Evolutionary conservation across 768 basidiomycete genomes (phyloP).

Genomic region (Leccinum barrowsii): DNA sequence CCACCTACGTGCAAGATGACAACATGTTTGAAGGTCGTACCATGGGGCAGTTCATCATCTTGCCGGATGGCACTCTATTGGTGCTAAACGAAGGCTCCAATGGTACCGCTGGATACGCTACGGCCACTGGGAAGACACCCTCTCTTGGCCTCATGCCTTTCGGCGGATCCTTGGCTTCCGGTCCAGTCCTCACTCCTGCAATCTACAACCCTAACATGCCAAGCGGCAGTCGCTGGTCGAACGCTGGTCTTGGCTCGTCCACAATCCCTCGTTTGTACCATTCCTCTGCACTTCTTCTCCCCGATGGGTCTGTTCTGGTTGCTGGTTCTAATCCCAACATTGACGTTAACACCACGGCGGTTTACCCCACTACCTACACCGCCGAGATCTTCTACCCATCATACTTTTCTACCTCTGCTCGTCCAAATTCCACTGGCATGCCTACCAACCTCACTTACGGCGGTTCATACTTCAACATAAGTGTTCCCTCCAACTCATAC

Average conservation of each 20-base stretch:
- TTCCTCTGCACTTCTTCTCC: constrained; percentile 83
- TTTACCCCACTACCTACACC: constrained; percentile 75
- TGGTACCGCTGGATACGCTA: constrained; percentile 87
- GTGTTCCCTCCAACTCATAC: constrained; percentile 63
- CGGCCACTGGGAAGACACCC: constrained; percentile 44
- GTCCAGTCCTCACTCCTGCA: constrained; percentile 72
- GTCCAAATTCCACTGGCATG: constrained; percentile 70
- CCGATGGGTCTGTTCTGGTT: constrained; percentile 81
- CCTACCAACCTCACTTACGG: constrained; percentile 80
- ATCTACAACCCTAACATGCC: constrained; percentile 80
- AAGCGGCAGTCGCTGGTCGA: constrained; percentile 72
- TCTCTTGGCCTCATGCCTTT: constrained; percentile 57
- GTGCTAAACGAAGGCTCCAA: constrained; percentile 80
- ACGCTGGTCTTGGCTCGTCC: constrained; percentile 57
- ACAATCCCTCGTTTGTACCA: constrained; percentile 86
- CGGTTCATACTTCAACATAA: constrained; percentile 75
- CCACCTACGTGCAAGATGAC: constrained; percentile 69
- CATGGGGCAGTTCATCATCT: constrained; percentile 91
- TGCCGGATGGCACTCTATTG: constrained; percentile 73
- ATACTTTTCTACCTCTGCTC: constrained; percentile 69
- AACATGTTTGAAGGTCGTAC: constrained; percentile 71
- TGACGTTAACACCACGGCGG: constrained; percentile 65
- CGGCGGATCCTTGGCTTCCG: constrained; percentile 73
- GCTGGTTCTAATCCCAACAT: constrained; percentile 94
- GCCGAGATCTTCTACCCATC: constrained; percentile 90